These are phyloP conservation scores for Mucor sp. DNA, from an alignment of 371 early-diverging fungal species.

Conservation along the genomic window DNA sequence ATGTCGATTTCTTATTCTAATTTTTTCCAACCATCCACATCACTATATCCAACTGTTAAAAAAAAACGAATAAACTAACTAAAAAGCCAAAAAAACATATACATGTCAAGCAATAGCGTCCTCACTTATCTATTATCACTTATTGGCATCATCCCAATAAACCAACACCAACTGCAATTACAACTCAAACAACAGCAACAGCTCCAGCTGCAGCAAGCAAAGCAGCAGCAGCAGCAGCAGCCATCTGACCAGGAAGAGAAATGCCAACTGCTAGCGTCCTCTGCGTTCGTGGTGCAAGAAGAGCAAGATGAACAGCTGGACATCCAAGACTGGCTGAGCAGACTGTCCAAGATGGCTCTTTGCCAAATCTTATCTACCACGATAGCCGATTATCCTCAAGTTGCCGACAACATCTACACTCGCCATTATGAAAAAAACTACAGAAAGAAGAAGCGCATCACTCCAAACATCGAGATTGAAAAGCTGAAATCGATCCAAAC, in stretches of 20 bases:
- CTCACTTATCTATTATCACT: conserved; percentile 24
- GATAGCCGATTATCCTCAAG: conserved; percentile 22
- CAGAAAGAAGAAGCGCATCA: not conserved
- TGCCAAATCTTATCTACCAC: conserved; percentile 35
- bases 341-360: conserved; percentile 32
- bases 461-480: not conserved
- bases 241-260: conserved; percentile 1
- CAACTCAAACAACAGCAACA: conserved; percentile 4
- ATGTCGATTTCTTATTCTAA: conserved; percentile 23
- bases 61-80: conserved; percentile 9
- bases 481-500: conserved; percentile 21
- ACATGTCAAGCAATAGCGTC: conserved; percentile 19
- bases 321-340: conserved; percentile 27
- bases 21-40: not conserved
- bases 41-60: conserved; percentile 10
- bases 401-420: conserved; percentile 22
- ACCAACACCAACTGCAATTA: not conserved
- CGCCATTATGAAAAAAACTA: conserved; percentile 16
- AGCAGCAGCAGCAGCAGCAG: not conserved
- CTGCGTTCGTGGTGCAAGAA: conserved; percentile 21
- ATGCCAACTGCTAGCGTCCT: conserved; percentile 28
- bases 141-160: conserved; percentile 25
- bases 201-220: not conserved
- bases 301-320: conserved; percentile 5
- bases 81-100: conserved; percentile 13